phyloP scores from a whole-genome alignment of 108 stramenopile genomes.

The Craspedostauros australis region DNA sequence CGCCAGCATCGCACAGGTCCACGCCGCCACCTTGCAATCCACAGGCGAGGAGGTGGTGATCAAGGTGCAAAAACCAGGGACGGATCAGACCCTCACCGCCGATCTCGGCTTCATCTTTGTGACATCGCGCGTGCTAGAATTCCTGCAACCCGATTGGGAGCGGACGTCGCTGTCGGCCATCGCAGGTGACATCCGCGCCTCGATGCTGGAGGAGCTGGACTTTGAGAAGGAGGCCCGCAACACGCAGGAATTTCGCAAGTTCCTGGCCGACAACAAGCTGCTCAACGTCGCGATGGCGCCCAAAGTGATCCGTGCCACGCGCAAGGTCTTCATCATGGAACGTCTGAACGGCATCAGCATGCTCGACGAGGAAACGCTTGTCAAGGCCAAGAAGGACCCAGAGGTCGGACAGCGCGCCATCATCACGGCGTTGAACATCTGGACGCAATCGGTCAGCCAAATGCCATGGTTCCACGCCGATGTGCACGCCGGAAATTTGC shows the following conservation, averaged over 20 bases:
- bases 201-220: constrained; percentile 94
- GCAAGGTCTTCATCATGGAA: constrained; percentile 91
- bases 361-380: constrained; percentile 79
- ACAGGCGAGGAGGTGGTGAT: constrained; percentile 91
- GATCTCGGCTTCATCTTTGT: constrained; percentile 92
- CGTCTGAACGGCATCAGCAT: constrained; percentile 79
- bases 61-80: constrained; percentile 94
- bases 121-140: constrained; percentile 81
- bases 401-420: constrained; percentile 63
- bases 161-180: constrained; percentile 78
- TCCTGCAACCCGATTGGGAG: constrained; percentile 87
- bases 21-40: constrained; percentile 75
- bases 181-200: constrained; percentile 77
- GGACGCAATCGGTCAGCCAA: constrained; percentile 80
- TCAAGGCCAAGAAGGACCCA: constrained; percentile 63
- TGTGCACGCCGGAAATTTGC: constrained; percentile 82
- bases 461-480: constrained; percentile 98
- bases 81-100: constrained; percentile 83
- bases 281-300: constrained; percentile 70
- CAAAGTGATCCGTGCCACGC: constrained; percentile 55
- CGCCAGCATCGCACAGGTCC: constrained; percentile 92
- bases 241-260: constrained; percentile 83
- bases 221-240: constrained; percentile 89
- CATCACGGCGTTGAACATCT: constrained; percentile 90
- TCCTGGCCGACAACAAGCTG: constrained; percentile 60